phyloP scores from a whole-genome alignment of 2,329 filamentous ascomycete genomes.

The Aspergillus fructus region DNA sequence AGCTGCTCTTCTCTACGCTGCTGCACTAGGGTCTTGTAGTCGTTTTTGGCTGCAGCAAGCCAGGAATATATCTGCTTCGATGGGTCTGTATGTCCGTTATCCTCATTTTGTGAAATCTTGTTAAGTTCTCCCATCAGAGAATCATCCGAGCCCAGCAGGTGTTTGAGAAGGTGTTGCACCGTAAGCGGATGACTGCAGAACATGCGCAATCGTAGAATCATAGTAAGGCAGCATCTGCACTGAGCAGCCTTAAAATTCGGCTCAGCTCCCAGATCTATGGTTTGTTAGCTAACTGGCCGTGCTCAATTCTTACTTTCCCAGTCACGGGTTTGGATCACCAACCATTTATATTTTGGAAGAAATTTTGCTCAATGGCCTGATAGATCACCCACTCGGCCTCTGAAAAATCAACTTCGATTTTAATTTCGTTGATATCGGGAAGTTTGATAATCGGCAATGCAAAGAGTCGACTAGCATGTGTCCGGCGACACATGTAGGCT shows the following conservation, averaged over 20 bases:
- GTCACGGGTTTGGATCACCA: neutral
- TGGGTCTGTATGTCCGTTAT: constrained; percentile 4
- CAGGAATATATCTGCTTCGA: constrained; percentile 25
- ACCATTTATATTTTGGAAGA: constrained; percentile 32
- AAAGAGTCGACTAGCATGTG: constrained; percentile 55
- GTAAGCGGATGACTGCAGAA: constrained; percentile 51
- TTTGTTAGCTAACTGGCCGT: constrained; percentile 36
- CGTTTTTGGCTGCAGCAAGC: constrained; percentile 17
- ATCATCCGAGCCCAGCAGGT: constrained; percentile 40
- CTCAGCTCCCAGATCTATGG: neutral
- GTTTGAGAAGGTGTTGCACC: constrained; percentile 46
- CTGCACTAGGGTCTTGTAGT: neutral
- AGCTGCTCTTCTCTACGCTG: neutral
- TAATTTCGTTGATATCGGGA: constrained; percentile 48
- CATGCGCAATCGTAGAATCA: constrained; percentile 54
- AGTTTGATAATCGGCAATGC: constrained; percentile 55
- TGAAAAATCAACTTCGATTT: constrained; percentile 51
- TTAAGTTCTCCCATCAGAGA: constrained; percentile 48
- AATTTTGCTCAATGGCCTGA: constrained; percentile 48
- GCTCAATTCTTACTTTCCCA: neutral
- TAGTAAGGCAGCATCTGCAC: constrained; percentile 44
- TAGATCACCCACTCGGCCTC: constrained; percentile 55
- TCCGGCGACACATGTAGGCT: constrained; percentile 55
- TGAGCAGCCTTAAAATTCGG: constrained; percentile 20
- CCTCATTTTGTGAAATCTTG: constrained; percentile 25